A percentile compares a stretch with the other conserved stretches of the same genome.
phyloP scores from a whole-genome alignment of 768 basidiomycete species.

The Lactarius indigo region DNA sequence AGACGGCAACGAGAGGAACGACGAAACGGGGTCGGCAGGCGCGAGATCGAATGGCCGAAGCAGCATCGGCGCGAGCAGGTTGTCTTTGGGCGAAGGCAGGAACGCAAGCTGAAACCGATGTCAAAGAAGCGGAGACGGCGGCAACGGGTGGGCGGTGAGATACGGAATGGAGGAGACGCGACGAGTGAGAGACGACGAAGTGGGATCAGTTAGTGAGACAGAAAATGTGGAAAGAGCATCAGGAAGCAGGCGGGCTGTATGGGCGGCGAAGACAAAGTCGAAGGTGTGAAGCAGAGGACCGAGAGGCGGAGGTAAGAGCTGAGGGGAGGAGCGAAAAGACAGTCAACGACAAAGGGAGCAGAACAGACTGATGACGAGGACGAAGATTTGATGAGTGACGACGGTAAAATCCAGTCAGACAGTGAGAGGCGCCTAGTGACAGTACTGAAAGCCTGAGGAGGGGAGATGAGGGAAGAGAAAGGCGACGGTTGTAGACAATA shows the following conservation, averaged over 20 bases:
- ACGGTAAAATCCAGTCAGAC: no score
- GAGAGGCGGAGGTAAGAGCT: no score
- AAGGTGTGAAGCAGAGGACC: not conserved
- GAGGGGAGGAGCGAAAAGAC: no score
- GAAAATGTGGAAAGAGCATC: not conserved
- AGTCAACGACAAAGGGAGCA: no score
- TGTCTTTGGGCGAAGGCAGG: not conserved
- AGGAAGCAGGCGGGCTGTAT: not conserved
- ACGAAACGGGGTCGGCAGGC: not conserved
- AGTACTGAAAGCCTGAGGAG: no score
- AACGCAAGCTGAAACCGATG: not conserved
- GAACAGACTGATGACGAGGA: no score
- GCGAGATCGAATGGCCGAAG: not conserved
- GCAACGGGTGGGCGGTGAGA: no score
- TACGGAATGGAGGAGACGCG: no score
- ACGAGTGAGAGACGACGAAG: not conserved
- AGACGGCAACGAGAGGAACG: not conserved
- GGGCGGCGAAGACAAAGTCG: not conserved
- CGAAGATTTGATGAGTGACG: no score
- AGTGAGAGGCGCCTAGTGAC: no score
- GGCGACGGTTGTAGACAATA: no score
- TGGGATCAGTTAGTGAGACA: not conserved
- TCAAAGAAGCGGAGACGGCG: not conserved
- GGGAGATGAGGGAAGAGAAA: no score
- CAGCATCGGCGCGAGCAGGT: not conserved